These are phyloP conservation scores for Colletotrichum kahawae DNA, from an alignment of 2,329 filamentous ascomycete species.

Conservation along the genomic window DNA sequence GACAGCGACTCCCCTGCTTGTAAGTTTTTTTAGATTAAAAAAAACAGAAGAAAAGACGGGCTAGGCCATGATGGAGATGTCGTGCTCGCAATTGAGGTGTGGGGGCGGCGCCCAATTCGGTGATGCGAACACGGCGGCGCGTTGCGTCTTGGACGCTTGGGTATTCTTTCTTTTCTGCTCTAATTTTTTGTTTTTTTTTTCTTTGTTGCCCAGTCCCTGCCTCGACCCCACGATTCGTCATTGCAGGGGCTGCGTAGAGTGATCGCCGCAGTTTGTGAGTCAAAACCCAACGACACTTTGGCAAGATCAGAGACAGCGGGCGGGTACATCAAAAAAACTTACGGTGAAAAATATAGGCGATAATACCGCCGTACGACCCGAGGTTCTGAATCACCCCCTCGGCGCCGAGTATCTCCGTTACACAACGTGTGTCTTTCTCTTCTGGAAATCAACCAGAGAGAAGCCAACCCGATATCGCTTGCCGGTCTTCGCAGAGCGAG, in stretches of 20 bases:
- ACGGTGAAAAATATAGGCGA: background rate
- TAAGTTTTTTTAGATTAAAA: background rate
- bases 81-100: background rate
- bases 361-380: background rate
- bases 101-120: background rate
- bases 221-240: background rate
- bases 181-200: background rate
- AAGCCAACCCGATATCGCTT: background rate
- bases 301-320: background rate
- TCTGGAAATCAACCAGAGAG: background rate
- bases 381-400: background rate
- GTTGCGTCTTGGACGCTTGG: background rate
- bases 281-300: background rate
- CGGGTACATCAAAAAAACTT: background rate
- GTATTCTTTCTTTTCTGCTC: background rate
- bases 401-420: background rate
- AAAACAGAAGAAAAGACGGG: background rate
- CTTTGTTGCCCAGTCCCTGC: background rate
- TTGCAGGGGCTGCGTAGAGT: background rate
- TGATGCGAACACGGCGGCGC: background rate
- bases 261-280: background rate
- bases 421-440: background rate
- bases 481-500: constrained; percentile 4
- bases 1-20: background rate
- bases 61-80: background rate